These are phyloP conservation scores for Coriolopsis trogii DNA, from an alignment of 1,284 basidiomycete species.

Conservation along the genomic window DNA sequence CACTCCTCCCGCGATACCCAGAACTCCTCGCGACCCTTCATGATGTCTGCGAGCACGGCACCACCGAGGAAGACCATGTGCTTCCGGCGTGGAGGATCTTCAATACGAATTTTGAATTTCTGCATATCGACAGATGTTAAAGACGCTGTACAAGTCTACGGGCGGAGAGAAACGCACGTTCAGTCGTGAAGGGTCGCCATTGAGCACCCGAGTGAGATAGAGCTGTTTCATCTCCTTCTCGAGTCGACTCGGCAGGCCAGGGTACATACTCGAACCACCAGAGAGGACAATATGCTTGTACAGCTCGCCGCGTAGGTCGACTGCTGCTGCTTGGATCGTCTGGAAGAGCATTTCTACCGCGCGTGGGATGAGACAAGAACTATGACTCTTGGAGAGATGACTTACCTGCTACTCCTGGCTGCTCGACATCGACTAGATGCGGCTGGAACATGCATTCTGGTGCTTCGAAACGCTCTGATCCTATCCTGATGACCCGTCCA, in stretches of 20 bases:
- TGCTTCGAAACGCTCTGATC: constrained; percentile 99
- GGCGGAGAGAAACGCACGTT: constrained; percentile 63
- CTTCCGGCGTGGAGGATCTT: constrained; percentile 96
- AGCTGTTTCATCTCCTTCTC: constrained; percentile 99
- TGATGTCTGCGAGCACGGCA: constrained; percentile 95
- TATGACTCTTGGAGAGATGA: constrained; percentile 1
- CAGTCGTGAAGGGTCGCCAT: constrained; percentile 83
- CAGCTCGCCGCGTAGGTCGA: constrained; percentile 89
- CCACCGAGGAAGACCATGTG: constrained; percentile 99
- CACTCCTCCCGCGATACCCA: constrained; percentile 95
- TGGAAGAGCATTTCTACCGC: constrained; percentile 90
- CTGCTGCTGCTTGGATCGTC: constrained; percentile 91
- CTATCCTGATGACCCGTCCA: constrained; percentile 96
- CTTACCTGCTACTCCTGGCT: constrained; percentile 91
- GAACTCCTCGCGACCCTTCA: constrained; percentile 94
- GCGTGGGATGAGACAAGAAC: neutral
- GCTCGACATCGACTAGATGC: constrained; percentile 96
- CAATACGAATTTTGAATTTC: constrained; percentile 99
- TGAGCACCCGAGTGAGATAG: constrained; percentile 88
- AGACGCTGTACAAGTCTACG: neutral
- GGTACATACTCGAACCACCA: constrained; percentile 98
- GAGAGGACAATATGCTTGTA: constrained; percentile 99
- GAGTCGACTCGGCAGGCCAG: constrained; percentile 92
- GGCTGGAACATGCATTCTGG: constrained; percentile 99
- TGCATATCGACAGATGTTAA: constrained; percentile 36